Base-by-base conservation (phyloP, 306 rosid genomes). In the Vigna angularis region DNA sequence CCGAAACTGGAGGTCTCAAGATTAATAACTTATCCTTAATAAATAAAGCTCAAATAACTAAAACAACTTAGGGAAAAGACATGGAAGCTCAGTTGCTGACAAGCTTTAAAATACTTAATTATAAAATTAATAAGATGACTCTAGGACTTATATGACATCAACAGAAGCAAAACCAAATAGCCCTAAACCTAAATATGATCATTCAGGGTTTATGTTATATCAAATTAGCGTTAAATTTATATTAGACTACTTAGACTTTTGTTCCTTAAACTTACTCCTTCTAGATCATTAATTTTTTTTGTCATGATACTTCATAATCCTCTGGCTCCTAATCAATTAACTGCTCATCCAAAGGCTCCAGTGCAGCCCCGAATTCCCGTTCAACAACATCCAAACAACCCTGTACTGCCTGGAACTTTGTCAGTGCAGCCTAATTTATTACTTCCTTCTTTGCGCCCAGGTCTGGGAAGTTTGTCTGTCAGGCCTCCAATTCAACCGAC, bases 401-500 rank as follows among this genome's bases (percentile, higher is more conserved):
- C 61, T 50, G 78, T 82, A 80, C 89, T 87, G 66, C 90, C 72
- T 14, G 88, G 84, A 80, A 18, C 88, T 48, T 75, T 90, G 80
- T 73, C 87, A 14, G 94, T 88, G 77, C 88, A 86, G 12, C 74
- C 95, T 75, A 87, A 67, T 84, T 81, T 89, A 79, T 66, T 84
- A 17, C 78, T 82, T 89, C 89, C 96, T 85, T 83, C 88, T 8
- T 71, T 72, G 14, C 85, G 81, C 50, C 18, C 83, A 16, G 51
- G 70, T 57, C 73, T 83, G 73, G 86, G 90, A 6, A 68, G 75
- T 84, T 78, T 85, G 69, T 47, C 97, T 70, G 66, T 77, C 64
- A 79, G 91, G 81, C 90, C 91, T 45, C 90, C 88, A 81, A 71
- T 73, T 85, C 98, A 86, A 79, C 82, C 44, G 18, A 71, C 83